phyloP scores from a whole-genome alignment of 2,329 filamentous ascomycete species.

The Eutypella sp. region DNA sequence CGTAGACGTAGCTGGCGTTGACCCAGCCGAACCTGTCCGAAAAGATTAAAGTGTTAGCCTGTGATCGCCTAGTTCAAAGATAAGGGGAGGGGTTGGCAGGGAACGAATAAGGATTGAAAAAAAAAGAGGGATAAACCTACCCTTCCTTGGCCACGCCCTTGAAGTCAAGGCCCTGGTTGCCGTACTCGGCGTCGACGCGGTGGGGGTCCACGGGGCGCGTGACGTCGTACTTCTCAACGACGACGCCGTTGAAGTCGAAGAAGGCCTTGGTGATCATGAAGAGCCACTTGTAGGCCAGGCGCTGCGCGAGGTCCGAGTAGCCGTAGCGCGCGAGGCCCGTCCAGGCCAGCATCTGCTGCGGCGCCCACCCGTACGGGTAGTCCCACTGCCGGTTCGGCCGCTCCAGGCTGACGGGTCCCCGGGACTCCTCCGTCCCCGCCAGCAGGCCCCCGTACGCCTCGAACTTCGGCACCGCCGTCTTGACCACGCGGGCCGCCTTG shows the following conservation, averaged over 20 bases:
- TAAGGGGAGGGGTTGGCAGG: no score
- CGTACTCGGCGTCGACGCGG: slow-evolving; percentile 93
- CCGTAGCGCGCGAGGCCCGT: slow-evolving; percentile 87
- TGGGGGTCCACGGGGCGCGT: slow-evolving; percentile 86
- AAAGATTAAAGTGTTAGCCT: background rate
- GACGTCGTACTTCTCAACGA: slow-evolving; percentile 98
- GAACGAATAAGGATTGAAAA: slow-evolving; percentile 6
- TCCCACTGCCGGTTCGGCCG: slow-evolving; percentile 97
- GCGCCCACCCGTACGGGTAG: slow-evolving; percentile 96
- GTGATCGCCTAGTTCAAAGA: no score
- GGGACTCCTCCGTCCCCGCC: slow-evolving; percentile 84
- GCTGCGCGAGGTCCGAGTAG: slow-evolving; percentile 83
- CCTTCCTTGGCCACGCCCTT: slow-evolving; percentile 94
- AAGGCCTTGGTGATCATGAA: slow-evolving; percentile 99
- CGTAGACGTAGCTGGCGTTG: slow-evolving; percentile 95
- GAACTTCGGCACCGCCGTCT: slow-evolving; percentile 77
- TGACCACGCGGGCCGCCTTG: slow-evolving; percentile 80
- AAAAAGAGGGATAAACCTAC: slow-evolving; percentile 49
- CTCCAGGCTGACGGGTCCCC: slow-evolving; percentile 72
- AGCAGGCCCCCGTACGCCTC: slow-evolving; percentile 84
- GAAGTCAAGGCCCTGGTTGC: slow-evolving; percentile 93
- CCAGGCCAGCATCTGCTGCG: slow-evolving; percentile 98
- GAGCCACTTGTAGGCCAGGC: slow-evolving; percentile 91
- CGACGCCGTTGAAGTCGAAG: slow-evolving; percentile 96
- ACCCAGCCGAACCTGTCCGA: slow-evolving; percentile 99